Conservation (phyloP, 208 protist genomes). For the Crithidia thermophila region DNA sequence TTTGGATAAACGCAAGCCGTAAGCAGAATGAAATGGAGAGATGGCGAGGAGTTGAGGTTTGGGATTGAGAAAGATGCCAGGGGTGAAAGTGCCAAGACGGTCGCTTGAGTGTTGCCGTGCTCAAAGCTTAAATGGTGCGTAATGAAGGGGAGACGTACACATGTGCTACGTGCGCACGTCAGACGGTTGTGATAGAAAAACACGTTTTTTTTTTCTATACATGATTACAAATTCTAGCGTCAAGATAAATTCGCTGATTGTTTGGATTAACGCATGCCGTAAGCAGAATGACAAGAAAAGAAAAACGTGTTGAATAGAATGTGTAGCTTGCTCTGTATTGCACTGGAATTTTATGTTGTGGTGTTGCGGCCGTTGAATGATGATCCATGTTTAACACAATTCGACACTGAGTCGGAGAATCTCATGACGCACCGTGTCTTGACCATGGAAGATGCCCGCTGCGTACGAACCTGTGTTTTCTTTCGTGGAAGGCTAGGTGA, state of each 20-base stretch:
- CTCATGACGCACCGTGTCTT: constrained; percentile 40
- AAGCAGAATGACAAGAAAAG: constrained; percentile 43
- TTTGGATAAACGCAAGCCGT: constrained; percentile 14
- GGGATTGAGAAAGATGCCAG: neutral
- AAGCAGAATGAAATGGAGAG: constrained; percentile 12
- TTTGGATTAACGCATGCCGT: constrained; percentile 52
- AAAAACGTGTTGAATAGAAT: neutral
- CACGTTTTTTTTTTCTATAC: neutral
- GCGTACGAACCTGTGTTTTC: neutral
- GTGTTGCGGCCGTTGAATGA: constrained; percentile 15
- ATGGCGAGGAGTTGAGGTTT: neutral
- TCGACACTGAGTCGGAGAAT: constrained; percentile 49
- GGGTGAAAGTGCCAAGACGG: no score
- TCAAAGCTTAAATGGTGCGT: no score
- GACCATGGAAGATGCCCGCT: constrained; percentile 29
- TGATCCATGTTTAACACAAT: constrained; percentile 43
- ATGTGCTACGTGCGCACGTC: no score
- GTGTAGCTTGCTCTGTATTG: neutral
- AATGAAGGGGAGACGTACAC: no score
- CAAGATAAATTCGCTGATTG: constrained; percentile 20
- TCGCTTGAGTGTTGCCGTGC: no score
- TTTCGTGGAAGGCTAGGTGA: neutral
- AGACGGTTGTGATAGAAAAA: no score
- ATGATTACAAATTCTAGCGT: constrained; percentile 11
- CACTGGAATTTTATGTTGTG: neutral